Conservation (phyloP, 805 yeast genomes). For the Suhomyces vadensis region DNA sequence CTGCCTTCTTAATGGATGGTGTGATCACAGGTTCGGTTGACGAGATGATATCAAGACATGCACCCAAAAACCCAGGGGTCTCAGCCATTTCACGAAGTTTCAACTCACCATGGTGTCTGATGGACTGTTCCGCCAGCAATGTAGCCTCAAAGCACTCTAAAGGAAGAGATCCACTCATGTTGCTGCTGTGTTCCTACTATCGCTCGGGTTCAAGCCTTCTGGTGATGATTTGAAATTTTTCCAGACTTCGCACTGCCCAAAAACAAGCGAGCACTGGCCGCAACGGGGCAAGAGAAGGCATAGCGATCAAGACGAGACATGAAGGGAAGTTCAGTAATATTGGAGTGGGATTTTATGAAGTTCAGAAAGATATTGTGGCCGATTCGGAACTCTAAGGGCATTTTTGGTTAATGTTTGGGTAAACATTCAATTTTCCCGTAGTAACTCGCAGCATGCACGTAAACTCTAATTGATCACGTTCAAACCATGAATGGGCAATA, state of each 20-base stretch:
- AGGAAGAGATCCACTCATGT: slow-evolving; percentile 68
- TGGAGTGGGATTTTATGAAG: too few species aligned
- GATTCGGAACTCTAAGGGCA: too few species aligned
- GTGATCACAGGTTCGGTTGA: slow-evolving; percentile 35
- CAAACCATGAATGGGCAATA: slow-evolving; percentile 96
- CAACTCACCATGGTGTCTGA: slow-evolving; percentile 68
- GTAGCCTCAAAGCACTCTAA: slow-evolving; percentile 81
- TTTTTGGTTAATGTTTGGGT: too few species aligned
- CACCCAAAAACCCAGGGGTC: slow-evolving; percentile 74
- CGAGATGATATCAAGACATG: slow-evolving; percentile 74
- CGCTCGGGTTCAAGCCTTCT: too few species aligned
- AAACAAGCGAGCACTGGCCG: too few species aligned
- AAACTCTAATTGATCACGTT: slow-evolving; percentile 87
- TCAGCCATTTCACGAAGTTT: slow-evolving; percentile 59
- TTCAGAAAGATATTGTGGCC: too few species aligned
- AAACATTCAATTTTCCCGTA: too few species aligned
- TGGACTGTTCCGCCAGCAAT: slow-evolving; percentile 60
- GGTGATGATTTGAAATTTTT: slow-evolving; percentile 4
- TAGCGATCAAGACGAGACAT: too few species aligned
- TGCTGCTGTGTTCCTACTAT: not conserved
- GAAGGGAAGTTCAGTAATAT: too few species aligned
- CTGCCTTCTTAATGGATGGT: slow-evolving; percentile 58
- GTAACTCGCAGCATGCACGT: too few species aligned
- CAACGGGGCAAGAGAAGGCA: not conserved
- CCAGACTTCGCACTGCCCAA: too few species aligned